A percentile compares a stretch with the other conserved stretches of the same genome.
These are phyloP conservation scores for Gossypium australe DNA, from an alignment of 345 rosid genomes.

Conservation along the genomic window DNA sequence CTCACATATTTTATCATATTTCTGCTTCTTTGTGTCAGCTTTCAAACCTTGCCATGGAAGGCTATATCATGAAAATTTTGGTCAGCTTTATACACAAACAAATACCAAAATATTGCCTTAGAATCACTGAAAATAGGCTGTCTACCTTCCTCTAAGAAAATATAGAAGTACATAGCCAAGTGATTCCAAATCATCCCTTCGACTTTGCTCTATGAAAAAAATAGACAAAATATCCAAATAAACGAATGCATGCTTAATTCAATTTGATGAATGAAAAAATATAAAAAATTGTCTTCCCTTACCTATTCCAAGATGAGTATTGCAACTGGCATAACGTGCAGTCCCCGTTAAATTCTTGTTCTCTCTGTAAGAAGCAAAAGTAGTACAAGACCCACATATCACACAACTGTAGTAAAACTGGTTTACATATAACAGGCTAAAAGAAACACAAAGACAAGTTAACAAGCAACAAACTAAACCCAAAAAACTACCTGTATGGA, in stretches of 20 bases:
- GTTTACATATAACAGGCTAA: not conserved
- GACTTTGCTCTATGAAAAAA: slow-evolving; percentile 62
- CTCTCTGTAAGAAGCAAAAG: slow-evolving; percentile 46
- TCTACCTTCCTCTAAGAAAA: slow-evolving; percentile 87
- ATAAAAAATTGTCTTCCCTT: slow-evolving; percentile 14
- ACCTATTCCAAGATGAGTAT: slow-evolving; percentile 98
- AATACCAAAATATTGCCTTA: not conserved
- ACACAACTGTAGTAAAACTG: not conserved
- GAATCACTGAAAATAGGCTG: not conserved
- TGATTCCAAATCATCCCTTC: slow-evolving; percentile 77
- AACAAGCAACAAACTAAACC: not conserved
- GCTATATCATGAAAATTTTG: slow-evolving; percentile 32
- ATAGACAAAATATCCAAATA: not conserved
- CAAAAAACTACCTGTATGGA: slow-evolving; percentile 45
- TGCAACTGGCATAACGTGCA: slow-evolving; percentile 96
- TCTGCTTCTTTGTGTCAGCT: slow-evolving; percentile 87
- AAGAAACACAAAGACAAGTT: not conserved
- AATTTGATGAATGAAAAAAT: not conserved
- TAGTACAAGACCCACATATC: not conserved
- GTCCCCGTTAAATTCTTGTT: slow-evolving; percentile 94
- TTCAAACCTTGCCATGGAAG: slow-evolving; percentile 96
- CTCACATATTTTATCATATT: slow-evolving; percentile 83
- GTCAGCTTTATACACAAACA: not conserved
- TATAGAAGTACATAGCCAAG: slow-evolving; percentile 75
- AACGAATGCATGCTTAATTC: not conserved